Base-by-base conservation (phyloP, 2,329 filamentous ascomycete genomes). In the Dactylellina haptotyla region DNA sequence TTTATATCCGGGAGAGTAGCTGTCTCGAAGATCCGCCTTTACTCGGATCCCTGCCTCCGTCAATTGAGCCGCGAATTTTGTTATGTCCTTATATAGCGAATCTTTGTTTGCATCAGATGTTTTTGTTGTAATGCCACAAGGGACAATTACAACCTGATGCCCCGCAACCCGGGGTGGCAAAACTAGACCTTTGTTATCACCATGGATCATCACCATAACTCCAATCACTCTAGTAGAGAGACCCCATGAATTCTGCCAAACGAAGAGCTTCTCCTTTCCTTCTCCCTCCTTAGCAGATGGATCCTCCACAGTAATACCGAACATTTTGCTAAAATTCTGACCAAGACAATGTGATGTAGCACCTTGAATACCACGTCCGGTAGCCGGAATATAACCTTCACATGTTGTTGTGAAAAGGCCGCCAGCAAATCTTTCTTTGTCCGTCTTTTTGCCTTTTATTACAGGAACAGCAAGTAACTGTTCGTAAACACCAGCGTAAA, bases 211-310 rank as follows among this genome's bases (percentile, higher is more conserved):
- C 79, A 97, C 91, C 94, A 98, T 98, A 81, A 98, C 93, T 83
- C 95, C 96, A 77, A 99, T 96, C 66, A 94, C 92, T 80, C 95
- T 92, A 62, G 95, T 99, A 0, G 94, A 98, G 74, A 99, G 87
- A 82, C 95, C 95, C 95, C 95, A 99, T 12, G 93, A 97, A 85
- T 99, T 99, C 82, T 99, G 95, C 93, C 94, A 98, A 66, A 98
- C 93, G 80, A 94, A 84, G 65, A 97, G 84, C 77, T 89, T 86
- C 76, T 91, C 90, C 83, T 91, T 90, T 81, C 95, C 88, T 32
- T 76, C 67, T 53, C 87, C 88, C 50, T 85, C 84, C 79, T 89
- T 88, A 56, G 85, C 86, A 72, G 85, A 84, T 23, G 95, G 95
- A 80, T 99, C 93, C 82, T 99, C 94, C 28, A 99, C 92, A 0